These are phyloP conservation scores for Colletotrichum sp. DNA, from an alignment of 2,329 filamentous ascomycete genomes.

Conservation along the genomic window DNA sequence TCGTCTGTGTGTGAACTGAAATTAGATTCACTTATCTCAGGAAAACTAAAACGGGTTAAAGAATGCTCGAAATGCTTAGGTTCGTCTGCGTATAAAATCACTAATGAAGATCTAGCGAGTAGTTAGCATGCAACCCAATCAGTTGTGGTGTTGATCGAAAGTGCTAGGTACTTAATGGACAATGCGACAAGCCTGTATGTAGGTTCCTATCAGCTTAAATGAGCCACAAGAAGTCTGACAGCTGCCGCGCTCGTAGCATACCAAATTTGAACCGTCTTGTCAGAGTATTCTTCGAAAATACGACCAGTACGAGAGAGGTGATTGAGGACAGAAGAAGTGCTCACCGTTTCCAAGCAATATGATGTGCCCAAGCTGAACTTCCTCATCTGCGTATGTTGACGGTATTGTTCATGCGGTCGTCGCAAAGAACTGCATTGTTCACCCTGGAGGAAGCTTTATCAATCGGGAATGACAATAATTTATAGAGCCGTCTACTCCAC, in stretches of 20 bases:
- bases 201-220: not conserved
- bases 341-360: not conserved
- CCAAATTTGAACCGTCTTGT: not conserved
- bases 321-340: not conserved
- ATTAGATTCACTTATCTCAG: too few relatives aligned
- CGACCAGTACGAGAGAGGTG: not conserved
- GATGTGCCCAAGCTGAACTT: rapidly evolving
- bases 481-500: not conserved
- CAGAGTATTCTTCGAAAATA: not conserved
- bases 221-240: rapidly evolving
- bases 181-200: not conserved
- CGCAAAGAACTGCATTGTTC: not conserved
- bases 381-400: not conserved
- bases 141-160: too few relatives aligned
- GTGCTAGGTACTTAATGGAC: too few relatives aligned
- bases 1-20: not conserved
- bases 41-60: too few relatives aligned
- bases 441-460: not conserved
- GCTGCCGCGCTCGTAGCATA: not conserved
- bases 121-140: too few relatives aligned
- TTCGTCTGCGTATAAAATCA: not conserved
- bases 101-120: not conserved
- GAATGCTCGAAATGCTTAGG: not conserved
- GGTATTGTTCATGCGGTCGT: not conserved
- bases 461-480: not conserved